phyloP scores from a whole-genome alignment of 169 alveolate species.

The Cryptosporidium muris region DNA sequence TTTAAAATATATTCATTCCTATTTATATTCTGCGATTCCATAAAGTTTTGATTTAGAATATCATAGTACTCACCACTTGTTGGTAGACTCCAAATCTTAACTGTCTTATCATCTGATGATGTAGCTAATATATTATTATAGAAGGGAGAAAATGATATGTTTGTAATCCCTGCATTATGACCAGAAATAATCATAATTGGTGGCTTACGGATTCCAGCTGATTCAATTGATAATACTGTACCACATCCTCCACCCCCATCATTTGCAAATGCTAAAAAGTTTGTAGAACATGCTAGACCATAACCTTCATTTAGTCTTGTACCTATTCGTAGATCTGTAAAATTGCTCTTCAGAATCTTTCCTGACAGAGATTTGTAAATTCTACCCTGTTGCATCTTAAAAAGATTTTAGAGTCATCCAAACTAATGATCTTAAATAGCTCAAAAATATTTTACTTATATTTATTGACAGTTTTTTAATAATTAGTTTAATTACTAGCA shows the following conservation, averaged over 20 bases:
- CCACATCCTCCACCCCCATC: slow-evolving; percentile 72
- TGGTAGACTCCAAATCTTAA: slow-evolving; percentile 47
- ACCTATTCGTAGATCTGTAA: slow-evolving; percentile 51
- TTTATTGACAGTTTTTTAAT: too few relatives aligned
- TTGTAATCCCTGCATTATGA: slow-evolving; percentile 67
- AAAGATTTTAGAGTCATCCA: background rate
- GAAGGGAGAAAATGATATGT: slow-evolving; percentile 53
- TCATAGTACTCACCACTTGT: slow-evolving; percentile 49
- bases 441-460: background rate
- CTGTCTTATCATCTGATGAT: slow-evolving; percentile 53
- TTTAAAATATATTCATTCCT: slow-evolving; percentile 43
- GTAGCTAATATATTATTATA: slow-evolving; percentile 56
- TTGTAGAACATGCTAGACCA: slow-evolving; percentile 55
- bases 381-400: slow-evolving; percentile 20
- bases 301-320: slow-evolving; percentile 53
- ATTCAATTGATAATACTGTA: slow-evolving; percentile 45
- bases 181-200: slow-evolving; percentile 64
- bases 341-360: slow-evolving; percentile 20
- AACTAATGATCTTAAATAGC: too few relatives aligned
- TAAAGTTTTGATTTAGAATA: slow-evolving; percentile 21
- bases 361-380: slow-evolving; percentile 22
- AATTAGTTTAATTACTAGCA: too few relatives aligned
- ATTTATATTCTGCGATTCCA: slow-evolving; percentile 47
- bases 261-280: slow-evolving; percentile 62
- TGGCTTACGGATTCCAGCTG: slow-evolving; percentile 56